Evolutionary conservation across 2,329 filamentous ascomycete species (phyloP).

Genomic region (Thielaviopsis musarum): DNA sequence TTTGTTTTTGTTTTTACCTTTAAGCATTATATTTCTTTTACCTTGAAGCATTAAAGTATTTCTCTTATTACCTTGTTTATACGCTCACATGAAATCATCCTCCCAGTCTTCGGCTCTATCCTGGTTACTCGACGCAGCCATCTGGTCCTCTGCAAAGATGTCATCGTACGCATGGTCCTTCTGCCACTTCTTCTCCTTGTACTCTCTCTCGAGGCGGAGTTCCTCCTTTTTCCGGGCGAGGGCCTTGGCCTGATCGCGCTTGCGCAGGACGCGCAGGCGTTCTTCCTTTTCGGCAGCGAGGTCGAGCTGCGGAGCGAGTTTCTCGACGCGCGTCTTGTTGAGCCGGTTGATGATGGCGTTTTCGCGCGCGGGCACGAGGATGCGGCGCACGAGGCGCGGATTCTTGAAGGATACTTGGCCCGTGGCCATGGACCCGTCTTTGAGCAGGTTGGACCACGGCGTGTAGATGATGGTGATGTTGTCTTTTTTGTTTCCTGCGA

Average conservation of each 20-base stretch:
- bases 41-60: neutral
- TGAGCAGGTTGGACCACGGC: conserved; percentile 90
- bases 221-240: conserved; percentile 61
- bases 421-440: conserved; percentile 87
- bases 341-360: conserved; percentile 92
- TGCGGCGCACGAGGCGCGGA: conserved; percentile 63
- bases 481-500: conserved; percentile 86
- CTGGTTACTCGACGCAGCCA: conserved; percentile 69
- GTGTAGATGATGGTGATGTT: conserved; percentile 96
- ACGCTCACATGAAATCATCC: conserved; percentile 76
- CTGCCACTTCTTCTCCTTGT: conserved; percentile 79
- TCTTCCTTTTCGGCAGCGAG: conserved; percentile 69
- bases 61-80: neutral
- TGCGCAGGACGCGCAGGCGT: conserved; percentile 51
- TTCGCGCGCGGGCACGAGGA: conserved; percentile 64
- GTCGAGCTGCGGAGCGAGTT: conserved; percentile 47
- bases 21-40: too few relatives aligned
- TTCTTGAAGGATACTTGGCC: conserved; percentile 95
- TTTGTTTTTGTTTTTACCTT: neutral
- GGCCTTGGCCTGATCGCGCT: conserved; percentile 47
- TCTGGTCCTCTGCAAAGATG: conserved; percentile 66
- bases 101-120: conserved; percentile 60
- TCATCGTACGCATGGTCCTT: conserved; percentile 98
- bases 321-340: conserved; percentile 89
- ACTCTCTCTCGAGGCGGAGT: conserved; percentile 54